Evolutionary conservation across 2,329 filamentous ascomycete species (phyloP).

Genomic region (Leptographium radiaticola): DNA sequence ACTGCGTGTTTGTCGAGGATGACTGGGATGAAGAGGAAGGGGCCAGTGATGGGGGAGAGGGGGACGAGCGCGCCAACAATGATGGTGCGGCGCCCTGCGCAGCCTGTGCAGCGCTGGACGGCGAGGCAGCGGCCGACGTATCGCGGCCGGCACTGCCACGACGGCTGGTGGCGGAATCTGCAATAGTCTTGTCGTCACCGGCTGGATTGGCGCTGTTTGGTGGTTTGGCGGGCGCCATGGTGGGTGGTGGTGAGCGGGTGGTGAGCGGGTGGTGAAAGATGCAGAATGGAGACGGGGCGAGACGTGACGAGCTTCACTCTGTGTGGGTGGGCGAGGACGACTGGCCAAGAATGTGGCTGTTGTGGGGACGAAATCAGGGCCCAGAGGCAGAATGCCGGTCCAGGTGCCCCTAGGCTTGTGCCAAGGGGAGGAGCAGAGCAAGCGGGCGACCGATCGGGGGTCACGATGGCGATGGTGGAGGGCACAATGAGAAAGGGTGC

Average conservation of each 20-base stretch:
- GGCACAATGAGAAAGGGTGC: neutral
- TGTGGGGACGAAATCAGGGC: neutral
- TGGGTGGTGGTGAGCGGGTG: constrained; percentile 1
- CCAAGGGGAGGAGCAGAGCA: neutral
- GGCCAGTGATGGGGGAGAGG: constrained; percentile 2
- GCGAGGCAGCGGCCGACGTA: neutral
- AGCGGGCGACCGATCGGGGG: neutral
- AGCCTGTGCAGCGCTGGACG: neutral
- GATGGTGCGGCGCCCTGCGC: constrained; percentile 1
- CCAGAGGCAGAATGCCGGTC: neutral
- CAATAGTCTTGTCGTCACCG: neutral
- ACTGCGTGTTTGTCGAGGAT: constrained; percentile 2
- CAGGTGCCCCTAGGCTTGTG: neutral
- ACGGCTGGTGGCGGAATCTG: neutral
- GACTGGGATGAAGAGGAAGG: constrained; percentile 1
- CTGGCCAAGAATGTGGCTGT: constrained; percentile 1
- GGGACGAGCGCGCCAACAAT: neutral
- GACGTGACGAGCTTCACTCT: neutral
- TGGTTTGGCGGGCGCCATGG: constrained; percentile 11
- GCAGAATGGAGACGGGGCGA: neutral
- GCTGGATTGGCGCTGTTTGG: neutral
- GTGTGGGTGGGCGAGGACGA: neutral
- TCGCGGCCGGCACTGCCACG: neutral
- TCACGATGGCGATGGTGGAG: neutral
- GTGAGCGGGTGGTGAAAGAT: neutral